Evolutionary conservation across 768 basidiomycete species (phyloP).

Genomic region (Psilocybe tampanensis): DNA sequence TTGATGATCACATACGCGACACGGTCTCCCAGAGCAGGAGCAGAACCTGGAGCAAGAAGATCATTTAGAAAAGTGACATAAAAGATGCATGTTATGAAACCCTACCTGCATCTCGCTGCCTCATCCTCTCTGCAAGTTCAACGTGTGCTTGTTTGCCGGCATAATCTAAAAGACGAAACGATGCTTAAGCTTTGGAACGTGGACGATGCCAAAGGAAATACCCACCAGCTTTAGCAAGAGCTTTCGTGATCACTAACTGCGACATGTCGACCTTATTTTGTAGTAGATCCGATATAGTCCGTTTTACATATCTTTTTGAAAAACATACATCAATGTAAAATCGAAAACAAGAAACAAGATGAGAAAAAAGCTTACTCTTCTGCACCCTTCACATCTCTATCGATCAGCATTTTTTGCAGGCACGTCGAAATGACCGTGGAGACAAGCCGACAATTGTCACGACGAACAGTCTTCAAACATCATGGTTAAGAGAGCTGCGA

Average conservation of each 20-base stretch:
- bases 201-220: not conserved
- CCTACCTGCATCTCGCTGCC: conserved; percentile 87
- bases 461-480: conserved; percentile 80
- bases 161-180: conserved; percentile 61
- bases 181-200: not conserved
- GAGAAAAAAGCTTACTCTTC: conserved; percentile 71
- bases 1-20: conserved; percentile 99
- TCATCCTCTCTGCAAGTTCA: conserved; percentile 95
- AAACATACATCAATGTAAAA: conserved; percentile 8
- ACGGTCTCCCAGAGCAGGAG: conserved; percentile 96
- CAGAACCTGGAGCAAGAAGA: conserved; percentile 63
- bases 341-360: not conserved
- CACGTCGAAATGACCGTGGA: conserved; percentile 98
- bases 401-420: conserved; percentile 96
- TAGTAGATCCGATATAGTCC: conserved; percentile 88
- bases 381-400: conserved; percentile 91
- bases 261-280: conserved; percentile 99
- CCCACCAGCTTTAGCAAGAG: conserved; percentile 83
- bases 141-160: conserved; percentile 95
- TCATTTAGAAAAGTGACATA: not conserved
- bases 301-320: conserved; percentile 92
- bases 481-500: not conserved
- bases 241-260: conserved; percentile 98
- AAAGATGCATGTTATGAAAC: not conserved
- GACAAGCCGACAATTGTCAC: conserved; percentile 98